Evolutionary conservation across 148 eudicot species (phyloP), one percentile per base, ranked within the genome.

Genomic region (Selenicereus undatus): DNA sequence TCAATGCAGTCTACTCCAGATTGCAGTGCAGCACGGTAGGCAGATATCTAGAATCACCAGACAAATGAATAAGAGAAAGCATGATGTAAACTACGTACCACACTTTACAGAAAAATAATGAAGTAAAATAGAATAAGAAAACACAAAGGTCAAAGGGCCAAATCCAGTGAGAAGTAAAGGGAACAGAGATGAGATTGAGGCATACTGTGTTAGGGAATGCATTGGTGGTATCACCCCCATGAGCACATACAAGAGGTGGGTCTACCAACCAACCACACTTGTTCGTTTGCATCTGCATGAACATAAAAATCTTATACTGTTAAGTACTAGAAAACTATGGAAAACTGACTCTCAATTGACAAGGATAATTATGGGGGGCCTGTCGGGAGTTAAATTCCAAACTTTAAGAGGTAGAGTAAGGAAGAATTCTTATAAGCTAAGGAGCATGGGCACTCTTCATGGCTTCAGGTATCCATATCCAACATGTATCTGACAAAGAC

Each of bases 191-290:
- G 66, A 70, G 70, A 81, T 30, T 11, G 70, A 60, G 66, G 50
- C 86, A 76, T 92, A 96, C 99, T 42, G 98, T 93, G 82, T 96
- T 96, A 64, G 99, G 98, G 71, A 92, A 96, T 74, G 95, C 92
- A 81, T 88, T 89, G 83, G 86, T 84, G 26, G 99, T 84, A 80
- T 96, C 99, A 84, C 99, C 99, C 75, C 99, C 99, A 88, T 96
- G 99, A 81, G 99, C 99, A 86, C 99, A 96, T 74, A 96, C 94
- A 79, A 93, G 89, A 80, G 99, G 99, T 74, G 98, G 97, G 82
- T 74, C 86, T 66, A 43, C 80, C 80, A 96, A 82, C 99, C 99
- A 96, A 79, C 93, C 80, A 82, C 99, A 96, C 75, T 82, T 89
- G 79, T 81, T 92, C 80, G 77, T 64, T 87, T 85, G 97, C 80